These are phyloP conservation scores for Boletus rubropictus DNA, from an alignment of 768 basidiomycete genomes.

Conservation along the genomic window DNA sequence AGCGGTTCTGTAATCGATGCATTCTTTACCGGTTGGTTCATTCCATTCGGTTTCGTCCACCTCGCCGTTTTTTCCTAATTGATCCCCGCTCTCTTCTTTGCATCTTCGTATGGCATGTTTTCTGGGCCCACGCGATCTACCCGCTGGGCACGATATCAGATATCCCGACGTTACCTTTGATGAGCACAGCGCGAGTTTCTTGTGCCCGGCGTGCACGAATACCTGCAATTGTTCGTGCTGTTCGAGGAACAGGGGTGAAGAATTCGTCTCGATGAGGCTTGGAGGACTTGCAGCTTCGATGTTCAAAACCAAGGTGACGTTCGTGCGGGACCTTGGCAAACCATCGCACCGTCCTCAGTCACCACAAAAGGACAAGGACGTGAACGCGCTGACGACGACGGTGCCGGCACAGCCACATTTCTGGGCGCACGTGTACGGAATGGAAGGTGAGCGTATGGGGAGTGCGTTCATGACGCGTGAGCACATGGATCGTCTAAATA, in stretches of 20 bases:
- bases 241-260: slow-evolving; percentile 40
- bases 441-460: slow-evolving; percentile 27
- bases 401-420: slow-evolving; percentile 14
- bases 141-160: too few relatives aligned
- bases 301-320: slow-evolving; percentile 19
- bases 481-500: not conserved
- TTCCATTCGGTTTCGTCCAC: not conserved
- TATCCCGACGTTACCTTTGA: slow-evolving; percentile 38
- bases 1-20: slow-evolving; percentile 34
- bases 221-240: slow-evolving; percentile 48
- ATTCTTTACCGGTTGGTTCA: slow-evolving; percentile 29
- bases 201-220: slow-evolving; percentile 42
- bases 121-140: too few relatives aligned
- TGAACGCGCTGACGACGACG: not conserved
- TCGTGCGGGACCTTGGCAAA: slow-evolving; percentile 17
- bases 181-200: slow-evolving; percentile 24
- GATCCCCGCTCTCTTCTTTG: not conserved
- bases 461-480: slow-evolving; percentile 21
- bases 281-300: slow-evolving; percentile 21
- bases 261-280: slow-evolving; percentile 34
- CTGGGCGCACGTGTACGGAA: slow-evolving; percentile 33
- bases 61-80: slow-evolving; percentile 4
- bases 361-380: not conserved
- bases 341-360: not conserved
- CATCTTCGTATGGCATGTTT: not conserved